Evolutionary conservation across 352 stramenopile species (phyloP).

Genomic region (Globisporangium carolinianum): DNA sequence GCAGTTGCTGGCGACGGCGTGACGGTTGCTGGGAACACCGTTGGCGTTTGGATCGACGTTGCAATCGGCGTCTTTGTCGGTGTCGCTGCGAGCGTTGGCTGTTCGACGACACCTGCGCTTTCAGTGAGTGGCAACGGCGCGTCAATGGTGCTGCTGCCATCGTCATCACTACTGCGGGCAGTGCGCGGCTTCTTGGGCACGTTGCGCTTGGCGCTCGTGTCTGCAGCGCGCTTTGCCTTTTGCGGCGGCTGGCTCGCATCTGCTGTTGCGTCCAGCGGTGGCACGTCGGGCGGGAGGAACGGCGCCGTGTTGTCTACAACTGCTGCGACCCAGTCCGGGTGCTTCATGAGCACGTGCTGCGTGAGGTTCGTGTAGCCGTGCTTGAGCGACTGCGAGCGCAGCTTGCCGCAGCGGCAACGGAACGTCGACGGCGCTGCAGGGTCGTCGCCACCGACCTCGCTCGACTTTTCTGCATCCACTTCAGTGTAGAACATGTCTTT

Average conservation of each 20-base stretch:
- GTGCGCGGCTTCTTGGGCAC: neutral
- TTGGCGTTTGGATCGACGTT: neutral
- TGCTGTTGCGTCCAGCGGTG: neutral
- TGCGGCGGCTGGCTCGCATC: neutral
- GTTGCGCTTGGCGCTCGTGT: neutral
- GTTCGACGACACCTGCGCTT: too few relatives aligned
- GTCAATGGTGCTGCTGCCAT: neutral
- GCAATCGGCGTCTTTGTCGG: neutral
- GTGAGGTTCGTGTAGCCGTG: constrained; percentile 63
- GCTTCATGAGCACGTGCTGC: constrained; percentile 59
- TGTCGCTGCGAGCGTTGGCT: too few relatives aligned
- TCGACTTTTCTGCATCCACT: constrained; percentile 6
- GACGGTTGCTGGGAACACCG: neutral
- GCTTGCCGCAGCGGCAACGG: constrained; percentile 60
- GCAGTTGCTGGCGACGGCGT: neutral
- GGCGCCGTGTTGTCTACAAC: constrained; percentile 16
- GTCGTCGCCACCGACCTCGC: neutral
- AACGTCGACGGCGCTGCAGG: constrained; percentile 18
- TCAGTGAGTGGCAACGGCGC: too few relatives aligned
- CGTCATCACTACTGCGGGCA: neutral
- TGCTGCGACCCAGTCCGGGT: constrained; percentile 44
- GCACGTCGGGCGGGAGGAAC: constrained; percentile 11
- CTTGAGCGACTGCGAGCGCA: constrained; percentile 38
- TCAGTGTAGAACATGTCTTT: constrained; percentile 46
- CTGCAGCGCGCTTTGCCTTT: neutral